Evolutionary conservation across 805 yeast genomes (phyloP).

Genomic region (Cyberlindnera sargentensis): DNA sequence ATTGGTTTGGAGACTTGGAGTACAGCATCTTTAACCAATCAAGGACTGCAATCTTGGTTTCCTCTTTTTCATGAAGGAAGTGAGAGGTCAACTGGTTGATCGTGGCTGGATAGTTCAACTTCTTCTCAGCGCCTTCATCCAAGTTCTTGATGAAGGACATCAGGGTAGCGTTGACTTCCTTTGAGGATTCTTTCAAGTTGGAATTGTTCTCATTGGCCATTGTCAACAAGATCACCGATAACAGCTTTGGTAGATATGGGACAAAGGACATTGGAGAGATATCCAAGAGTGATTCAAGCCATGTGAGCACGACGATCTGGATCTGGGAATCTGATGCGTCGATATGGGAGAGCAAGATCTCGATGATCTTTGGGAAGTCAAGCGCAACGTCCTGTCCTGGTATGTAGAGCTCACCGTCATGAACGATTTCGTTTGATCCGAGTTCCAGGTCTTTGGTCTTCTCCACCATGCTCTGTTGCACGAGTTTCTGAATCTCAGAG

Average conservation of each 20-base stretch:
- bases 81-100: constrained; percentile 69
- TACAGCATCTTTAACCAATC: constrained; percentile 89
- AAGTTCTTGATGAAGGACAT: constrained; percentile 37
- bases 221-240: constrained; percentile 59
- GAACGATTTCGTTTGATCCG: constrained; percentile 13
- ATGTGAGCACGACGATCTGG: constrained; percentile 69
- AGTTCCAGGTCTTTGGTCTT: constrained; percentile 8
- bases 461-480: constrained; percentile 28
- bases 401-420: constrained; percentile 49
- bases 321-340: constrained; percentile 65
- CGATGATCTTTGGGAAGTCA: constrained; percentile 74
- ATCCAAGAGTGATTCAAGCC: constrained; percentile 71
- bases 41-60: constrained; percentile 73
- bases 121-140: constrained; percentile 22
- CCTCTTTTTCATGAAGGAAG: constrained; percentile 67
- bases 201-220: constrained; percentile 40
- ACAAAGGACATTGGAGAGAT: constrained; percentile 73
- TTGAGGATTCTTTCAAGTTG: constrained; percentile 46
- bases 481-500: constrained; percentile 55
- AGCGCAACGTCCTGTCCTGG: constrained; percentile 79
- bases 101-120: constrained; percentile 48
- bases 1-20: constrained; percentile 53
- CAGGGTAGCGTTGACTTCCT: constrained; percentile 47
- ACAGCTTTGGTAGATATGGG: constrained; percentile 65
- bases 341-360: constrained; percentile 73